Percentiles rank a stretch among this genome's conserved stretches.
These are phyloP conservation scores for Tetradesmus lagerheimii DNA, from an alignment of 139 green algal species.

Conservation along the genomic window DNA sequence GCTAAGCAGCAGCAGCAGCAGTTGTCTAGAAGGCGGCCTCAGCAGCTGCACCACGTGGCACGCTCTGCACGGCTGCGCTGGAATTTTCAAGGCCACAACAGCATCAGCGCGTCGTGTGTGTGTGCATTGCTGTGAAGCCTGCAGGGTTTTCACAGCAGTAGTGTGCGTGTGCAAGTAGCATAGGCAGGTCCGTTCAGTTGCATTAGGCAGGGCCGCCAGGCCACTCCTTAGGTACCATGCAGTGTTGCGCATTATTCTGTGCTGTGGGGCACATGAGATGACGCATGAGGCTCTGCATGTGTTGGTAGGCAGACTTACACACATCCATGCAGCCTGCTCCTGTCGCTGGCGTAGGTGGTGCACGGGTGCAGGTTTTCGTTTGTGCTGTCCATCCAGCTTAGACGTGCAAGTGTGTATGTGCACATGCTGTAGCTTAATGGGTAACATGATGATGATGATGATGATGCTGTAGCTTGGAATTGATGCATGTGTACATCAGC, in stretches of 20 bases:
- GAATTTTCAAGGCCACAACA: no score
- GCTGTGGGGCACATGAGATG: neutral
- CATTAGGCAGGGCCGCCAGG: neutral
- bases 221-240: neutral
- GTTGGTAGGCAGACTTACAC: neutral
- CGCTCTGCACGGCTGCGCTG: no score
- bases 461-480: no score
- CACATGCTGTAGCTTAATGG: no score
- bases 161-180: neutral
- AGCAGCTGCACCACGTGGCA: neutral
- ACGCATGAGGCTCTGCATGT: neutral
- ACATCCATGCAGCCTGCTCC: no score
- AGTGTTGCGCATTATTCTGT: no score
- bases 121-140: neutral
- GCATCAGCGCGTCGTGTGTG: neutral
- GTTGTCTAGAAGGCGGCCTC: neutral
- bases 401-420: no score
- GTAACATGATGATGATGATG: no score
- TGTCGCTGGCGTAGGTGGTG: neutral
- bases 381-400: no score
- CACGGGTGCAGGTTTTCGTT: neutral
- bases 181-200: neutral
- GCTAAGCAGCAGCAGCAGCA: conserved; percentile 50
- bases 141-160: neutral
- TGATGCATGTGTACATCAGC: neutral